Base-by-base conservation (phyloP, 1,139 yeast genomes). In the Hanseniaspora uvarum region DNA sequence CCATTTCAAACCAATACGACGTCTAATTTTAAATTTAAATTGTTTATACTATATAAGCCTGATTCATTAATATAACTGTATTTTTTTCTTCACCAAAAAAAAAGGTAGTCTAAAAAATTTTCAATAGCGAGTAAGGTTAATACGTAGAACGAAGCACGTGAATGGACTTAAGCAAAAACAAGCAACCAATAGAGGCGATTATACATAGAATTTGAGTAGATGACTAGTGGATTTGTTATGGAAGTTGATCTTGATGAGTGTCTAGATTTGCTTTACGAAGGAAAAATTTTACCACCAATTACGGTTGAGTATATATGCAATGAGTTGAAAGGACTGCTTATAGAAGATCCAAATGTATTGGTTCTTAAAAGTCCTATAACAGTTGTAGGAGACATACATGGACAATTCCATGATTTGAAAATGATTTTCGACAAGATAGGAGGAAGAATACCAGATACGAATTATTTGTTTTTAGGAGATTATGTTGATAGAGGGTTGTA, bases 371-470 rank as follows among this genome's bases (percentile, higher is more conserved):
- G 95, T 1, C 98, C 98, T 0, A 87, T 94, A 19, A 86, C 97
- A 1, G 88, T 92, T n/a, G 96, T 92, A 4, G 99, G 99, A 2
- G 99, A 92, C 66, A 92, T 94, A 51, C 99, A 92, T 63, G 98
- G 98, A 4, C 99, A 92, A 67, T 92, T 86, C 65, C 95, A 89
- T 66, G 99, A 92, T 67, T 71, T 92, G 55, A 69, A 92, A 41
- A 98, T 92, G 67, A 87, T 92, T 41, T 94, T 92, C 69, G 78
- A 81, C 58, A 63, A 63, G 26, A 89, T 92, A 38, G 97, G 97
- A 0, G 98, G 98, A 0, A 77, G 79, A 54, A 86, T 95, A 6
- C 98, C 98, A 0, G 83, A 83, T 62, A 92, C 98, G 4, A 92
- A 92, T 67, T 92, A 92, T 67, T 69, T 92, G 41, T 92, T 92